Percentiles rank a stretch among this genome's conserved stretches.
These are phyloP conservation scores for Botrytis squamosa DNA, from an alignment of 2,329 filamentous ascomycete genomes.

Conservation along the genomic window DNA sequence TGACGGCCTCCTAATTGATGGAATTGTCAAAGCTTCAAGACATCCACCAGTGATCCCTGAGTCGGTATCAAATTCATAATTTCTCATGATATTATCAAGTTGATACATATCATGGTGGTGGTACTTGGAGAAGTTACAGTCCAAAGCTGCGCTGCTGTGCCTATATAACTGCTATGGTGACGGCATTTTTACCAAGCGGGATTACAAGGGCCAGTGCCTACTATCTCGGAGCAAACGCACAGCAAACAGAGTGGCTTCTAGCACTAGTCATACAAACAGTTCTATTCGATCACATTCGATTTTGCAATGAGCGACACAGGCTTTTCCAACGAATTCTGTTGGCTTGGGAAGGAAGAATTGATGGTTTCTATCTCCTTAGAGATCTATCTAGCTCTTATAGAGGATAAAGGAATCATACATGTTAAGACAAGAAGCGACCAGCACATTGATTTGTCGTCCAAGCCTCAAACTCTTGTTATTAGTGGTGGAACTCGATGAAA, in stretches of 20 bases:
- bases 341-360: neutral
- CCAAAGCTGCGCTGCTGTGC: neutral
- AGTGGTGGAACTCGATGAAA: neutral
- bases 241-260: neutral
- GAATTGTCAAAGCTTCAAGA: neutral
- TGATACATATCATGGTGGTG: neutral
- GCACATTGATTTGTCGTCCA: neutral
- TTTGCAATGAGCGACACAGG: rapidly evolving
- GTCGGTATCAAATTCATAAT: neutral
- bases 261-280: neutral
- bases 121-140: neutral
- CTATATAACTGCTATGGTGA: neutral
- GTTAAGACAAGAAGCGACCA: neutral
- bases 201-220: neutral
- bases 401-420: neutral
- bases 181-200: neutral
- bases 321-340: neutral
- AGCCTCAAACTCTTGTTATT: neutral
- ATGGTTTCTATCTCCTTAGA: neutral
- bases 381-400: neutral
- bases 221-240: neutral
- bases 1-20: neutral
- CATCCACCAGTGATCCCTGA: neutral
- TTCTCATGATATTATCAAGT: neutral
- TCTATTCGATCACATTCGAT: neutral